phyloP scores from a whole-genome alignment of 2,329 filamentous ascomycete species.

The Penicillium sp. region DNA sequence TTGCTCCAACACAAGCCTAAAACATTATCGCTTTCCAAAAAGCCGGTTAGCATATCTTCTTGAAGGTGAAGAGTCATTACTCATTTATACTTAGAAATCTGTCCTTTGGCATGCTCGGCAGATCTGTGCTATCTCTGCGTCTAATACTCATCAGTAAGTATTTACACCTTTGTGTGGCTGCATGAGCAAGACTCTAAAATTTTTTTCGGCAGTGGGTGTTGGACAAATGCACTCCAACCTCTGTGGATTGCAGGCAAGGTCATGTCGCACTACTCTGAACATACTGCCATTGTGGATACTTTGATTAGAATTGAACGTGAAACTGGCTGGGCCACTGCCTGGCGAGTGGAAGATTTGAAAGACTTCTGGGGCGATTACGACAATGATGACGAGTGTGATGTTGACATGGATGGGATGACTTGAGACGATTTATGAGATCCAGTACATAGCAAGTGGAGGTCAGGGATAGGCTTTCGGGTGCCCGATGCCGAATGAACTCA shows the following conservation, averaged over 20 bases:
- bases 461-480: neutral
- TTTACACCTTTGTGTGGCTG: neutral
- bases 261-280: constrained; percentile 52
- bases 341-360: constrained; percentile 57
- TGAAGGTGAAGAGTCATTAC: neutral
- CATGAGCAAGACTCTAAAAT: constrained; percentile 5
- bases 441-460: neutral
- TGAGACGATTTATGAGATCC: neutral
- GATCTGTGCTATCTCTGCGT: constrained; percentile 52
- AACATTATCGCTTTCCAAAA: constrained; percentile 25
- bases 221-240: constrained; percentile 54
- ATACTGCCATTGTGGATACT: constrained; percentile 52
- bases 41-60: constrained; percentile 25
- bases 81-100: constrained; percentile 34
- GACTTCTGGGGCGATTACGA: constrained; percentile 55
- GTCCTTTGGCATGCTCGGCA: constrained; percentile 54
- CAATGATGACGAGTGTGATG: constrained; percentile 27
- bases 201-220: constrained; percentile 37
- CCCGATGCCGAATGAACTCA: neutral
- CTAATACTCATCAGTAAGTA: constrained; percentile 47
- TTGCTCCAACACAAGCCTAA: constrained; percentile 39
- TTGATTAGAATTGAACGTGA: constrained; percentile 56
- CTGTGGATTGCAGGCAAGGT: constrained; percentile 53
- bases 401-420: constrained; percentile 14
- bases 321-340: constrained; percentile 58